Percentiles rank a stretch among this genome's conserved stretches.
Evolutionary conservation across 495 filamentous ascomycete species (phyloP).

Genomic region (Aspergillus sclerotioniger): DNA sequence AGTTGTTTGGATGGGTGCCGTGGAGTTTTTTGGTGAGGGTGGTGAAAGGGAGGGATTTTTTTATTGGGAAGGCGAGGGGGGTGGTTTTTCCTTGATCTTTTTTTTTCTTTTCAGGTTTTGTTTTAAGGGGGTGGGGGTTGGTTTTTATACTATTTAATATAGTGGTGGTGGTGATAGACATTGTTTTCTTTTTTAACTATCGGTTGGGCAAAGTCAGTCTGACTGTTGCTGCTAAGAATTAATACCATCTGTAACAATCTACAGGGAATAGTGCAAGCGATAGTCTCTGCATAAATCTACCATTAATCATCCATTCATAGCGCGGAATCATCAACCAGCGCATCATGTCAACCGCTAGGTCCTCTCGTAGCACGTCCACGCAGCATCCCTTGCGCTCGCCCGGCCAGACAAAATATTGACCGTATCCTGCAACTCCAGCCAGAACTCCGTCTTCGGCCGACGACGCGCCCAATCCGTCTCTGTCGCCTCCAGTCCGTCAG

Average conservation of each 20-base stretch:
- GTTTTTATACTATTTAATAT: no score
- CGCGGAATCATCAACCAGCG: no score
- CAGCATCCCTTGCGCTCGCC: conserved; percentile 28
- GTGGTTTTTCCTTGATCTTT: background rate
- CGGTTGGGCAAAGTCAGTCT: no score
- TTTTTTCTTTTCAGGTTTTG: background rate
- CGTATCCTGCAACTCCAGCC: conserved; percentile 75
- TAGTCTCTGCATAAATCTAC: background rate
- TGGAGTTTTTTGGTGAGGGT: conserved; percentile 45
- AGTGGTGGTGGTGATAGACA: background rate
- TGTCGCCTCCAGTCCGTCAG: conserved; percentile 65
- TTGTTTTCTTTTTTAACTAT: background rate
- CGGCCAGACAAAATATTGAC: conserved; percentile 84
- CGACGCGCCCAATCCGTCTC: conserved; percentile 94
- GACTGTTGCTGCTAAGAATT: no score
- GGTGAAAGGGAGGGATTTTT: conserved; percentile 45
- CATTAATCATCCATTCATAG: background rate
- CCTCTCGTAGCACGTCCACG: conserved; percentile 33
- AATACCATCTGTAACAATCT: no score
- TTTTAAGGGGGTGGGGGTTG: background rate
- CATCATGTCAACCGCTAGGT: no score
- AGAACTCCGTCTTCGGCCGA: conserved; percentile 81
- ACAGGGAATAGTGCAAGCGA: no score
- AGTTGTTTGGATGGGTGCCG: conserved; percentile 42
- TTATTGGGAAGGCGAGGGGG: conserved; percentile 30